phyloP scores from a whole-genome alignment of 768 basidiomycete species.

The Hydnomerulius pinastri region DNA sequence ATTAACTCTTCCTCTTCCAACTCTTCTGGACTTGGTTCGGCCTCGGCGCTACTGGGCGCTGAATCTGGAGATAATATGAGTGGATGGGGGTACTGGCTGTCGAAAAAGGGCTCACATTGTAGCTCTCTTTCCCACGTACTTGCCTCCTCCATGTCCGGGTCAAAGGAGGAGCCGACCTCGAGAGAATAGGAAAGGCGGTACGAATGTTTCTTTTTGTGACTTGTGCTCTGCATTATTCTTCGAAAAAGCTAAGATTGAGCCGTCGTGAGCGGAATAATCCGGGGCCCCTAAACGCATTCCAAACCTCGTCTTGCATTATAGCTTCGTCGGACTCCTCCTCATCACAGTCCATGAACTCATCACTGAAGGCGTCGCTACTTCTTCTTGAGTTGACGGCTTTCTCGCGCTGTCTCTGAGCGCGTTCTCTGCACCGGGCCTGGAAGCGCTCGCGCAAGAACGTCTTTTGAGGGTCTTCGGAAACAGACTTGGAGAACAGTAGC shows the following conservation, averaged over 20 bases:
- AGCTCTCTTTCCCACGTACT: conserved; percentile 62
- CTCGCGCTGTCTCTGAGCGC: conserved; percentile 57
- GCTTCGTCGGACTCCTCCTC: conserved; percentile 60
- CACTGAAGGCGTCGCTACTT: conserved; percentile 51
- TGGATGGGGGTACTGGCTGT: neutral
- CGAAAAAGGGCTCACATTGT: conserved; percentile 34
- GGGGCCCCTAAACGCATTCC: conserved; percentile 13
- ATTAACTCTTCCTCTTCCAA: conserved; percentile 58
- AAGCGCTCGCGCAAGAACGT: conserved; percentile 60
- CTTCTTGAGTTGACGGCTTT: conserved; percentile 43
- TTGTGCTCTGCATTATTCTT: conserved; percentile 60
- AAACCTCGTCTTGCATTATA: conserved; percentile 65
- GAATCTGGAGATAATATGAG: conserved; percentile 9
- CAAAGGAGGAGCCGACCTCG: conserved; percentile 77
- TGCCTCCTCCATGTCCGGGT: conserved; percentile 70
- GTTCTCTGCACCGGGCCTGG: conserved; percentile 60
- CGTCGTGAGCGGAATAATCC: conserved; percentile 8
- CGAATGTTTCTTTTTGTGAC: conserved; percentile 48
- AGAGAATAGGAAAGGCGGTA: conserved; percentile 64
- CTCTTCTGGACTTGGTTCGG: conserved; percentile 43
- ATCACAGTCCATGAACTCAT: conserved; percentile 49
- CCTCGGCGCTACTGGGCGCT: neutral
- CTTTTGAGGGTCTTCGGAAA: conserved; percentile 51
- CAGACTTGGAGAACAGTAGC: conserved; percentile 20
- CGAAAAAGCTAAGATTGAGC: conserved; percentile 55